Conservation (phyloP, 2,329 filamentous ascomycete genomes). For the Ascochyta clinopodiicola region DNA sequence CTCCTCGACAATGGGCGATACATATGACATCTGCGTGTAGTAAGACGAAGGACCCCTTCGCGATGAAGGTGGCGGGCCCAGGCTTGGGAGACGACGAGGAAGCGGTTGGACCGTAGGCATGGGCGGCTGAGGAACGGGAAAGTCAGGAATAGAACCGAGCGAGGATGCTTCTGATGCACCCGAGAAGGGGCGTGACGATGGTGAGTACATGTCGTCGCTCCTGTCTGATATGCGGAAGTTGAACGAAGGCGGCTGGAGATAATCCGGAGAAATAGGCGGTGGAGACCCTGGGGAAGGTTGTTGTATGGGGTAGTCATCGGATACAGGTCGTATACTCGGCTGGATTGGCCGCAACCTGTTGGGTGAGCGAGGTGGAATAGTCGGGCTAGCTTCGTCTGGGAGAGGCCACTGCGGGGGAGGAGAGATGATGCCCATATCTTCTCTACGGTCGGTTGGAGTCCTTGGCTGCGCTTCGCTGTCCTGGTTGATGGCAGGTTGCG, state of each 20-base stretch:
- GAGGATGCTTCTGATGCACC: slow-evolving; percentile 49
- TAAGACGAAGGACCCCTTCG: slow-evolving; percentile 57
- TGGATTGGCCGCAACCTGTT: slow-evolving; percentile 50
- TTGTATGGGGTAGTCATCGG: slow-evolving; percentile 44
- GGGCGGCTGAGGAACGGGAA: slow-evolving; percentile 47
- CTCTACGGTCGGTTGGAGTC: slow-evolving; percentile 24
- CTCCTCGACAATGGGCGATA: slow-evolving; percentile 59
- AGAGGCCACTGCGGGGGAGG: slow-evolving; percentile 57
- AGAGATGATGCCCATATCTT: slow-evolving; percentile 27
- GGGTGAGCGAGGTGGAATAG: slow-evolving; percentile 30
- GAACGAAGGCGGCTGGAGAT: slow-evolving; percentile 29
- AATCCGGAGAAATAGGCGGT: slow-evolving; percentile 29
- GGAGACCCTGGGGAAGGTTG: slow-evolving; percentile 34
- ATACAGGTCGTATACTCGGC: slow-evolving; percentile 50
- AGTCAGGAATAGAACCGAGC: slow-evolving; percentile 51
- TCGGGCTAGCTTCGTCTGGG: slow-evolving; percentile 43
- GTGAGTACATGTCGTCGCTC: slow-evolving; percentile 45
- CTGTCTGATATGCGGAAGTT: slow-evolving; percentile 36
- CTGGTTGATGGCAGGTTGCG: slow-evolving; percentile 29
- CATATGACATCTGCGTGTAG: slow-evolving; percentile 56
- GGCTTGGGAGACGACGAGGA: slow-evolving; percentile 48
- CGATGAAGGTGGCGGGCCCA: slow-evolving; percentile 58
- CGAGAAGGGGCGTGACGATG: slow-evolving; percentile 46
- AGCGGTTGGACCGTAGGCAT: slow-evolving; percentile 44
- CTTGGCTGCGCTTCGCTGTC: slow-evolving; percentile 21